Evolutionary conservation across 1,284 basidiomycete species (phyloP), one percentile per base, ranked within the genome.

Genomic region (Cutaneotrichosporon cutaneum): DNA sequence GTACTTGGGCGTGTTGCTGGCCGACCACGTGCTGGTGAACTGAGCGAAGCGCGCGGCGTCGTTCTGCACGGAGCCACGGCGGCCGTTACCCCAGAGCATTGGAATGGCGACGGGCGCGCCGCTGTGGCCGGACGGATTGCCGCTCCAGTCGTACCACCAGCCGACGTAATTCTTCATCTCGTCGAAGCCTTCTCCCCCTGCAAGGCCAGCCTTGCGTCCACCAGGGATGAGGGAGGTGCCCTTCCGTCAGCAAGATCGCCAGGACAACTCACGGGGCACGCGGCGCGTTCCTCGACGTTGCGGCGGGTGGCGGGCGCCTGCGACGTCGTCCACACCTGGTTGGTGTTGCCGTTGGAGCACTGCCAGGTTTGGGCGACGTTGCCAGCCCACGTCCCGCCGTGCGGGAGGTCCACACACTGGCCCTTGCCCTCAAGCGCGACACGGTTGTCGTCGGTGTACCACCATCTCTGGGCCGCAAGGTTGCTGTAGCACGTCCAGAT

Each of bases 61-160:
- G 33, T 64, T 68, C 24, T 54, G 36, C 60, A 70, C 72, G 54
- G 63, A 63, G 5, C 45, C 45, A 4, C 45, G 45, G 36, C 58
- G 54, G 33, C 77, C 77, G 30, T 63, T 73, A 59, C 79, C 79
- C 79, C 79, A 81, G 11, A 81, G 69, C 72, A 79, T 81, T 48
- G 72, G 67, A 51, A 79, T 68, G 54, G 64, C 66, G 36, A 70
- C 64, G 4, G 71, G 66, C 7, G 62, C 51, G 53, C 71, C 70
- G 16, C 60, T 13, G 57, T 69, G 56, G 26, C 24, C 32, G 13
- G 27, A 39, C 2, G 54, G 45, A 9, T 16, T 22, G 24, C 45
- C 26, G 4, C 24, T 21, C 44, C 33, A 71, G 72, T 68, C 64
- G 66, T 79, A 79, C 67, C 72, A 78, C 74, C 74, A 79, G 59